These are phyloP conservation scores for Cyberlindnera japonica DNA, from an alignment of 805 yeast genomes.

Conservation along the genomic window DNA sequence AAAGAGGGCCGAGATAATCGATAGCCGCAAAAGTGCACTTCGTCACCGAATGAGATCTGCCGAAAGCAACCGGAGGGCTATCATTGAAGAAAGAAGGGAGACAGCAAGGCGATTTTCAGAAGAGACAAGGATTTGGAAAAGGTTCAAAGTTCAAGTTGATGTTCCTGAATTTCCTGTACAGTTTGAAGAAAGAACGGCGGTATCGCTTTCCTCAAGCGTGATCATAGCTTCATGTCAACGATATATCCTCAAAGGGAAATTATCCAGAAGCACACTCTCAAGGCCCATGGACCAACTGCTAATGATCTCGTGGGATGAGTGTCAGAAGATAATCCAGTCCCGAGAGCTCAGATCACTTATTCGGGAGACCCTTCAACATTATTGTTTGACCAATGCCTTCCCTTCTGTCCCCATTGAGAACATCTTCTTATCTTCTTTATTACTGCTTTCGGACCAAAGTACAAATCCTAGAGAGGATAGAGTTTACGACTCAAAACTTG, in stretches of 20 bases:
- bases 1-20: background rate
- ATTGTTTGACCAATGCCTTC: background rate
- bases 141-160: conserved; percentile 2
- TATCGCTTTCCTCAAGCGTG: background rate
- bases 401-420: conserved; percentile 6
- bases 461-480: background rate
- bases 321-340: background rate
- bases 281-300: background rate
- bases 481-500: conserved; percentile 1
- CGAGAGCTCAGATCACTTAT: background rate
- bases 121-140: conserved; percentile 4
- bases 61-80: conserved; percentile 2
- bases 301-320: background rate
- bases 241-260: background rate
- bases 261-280: background rate
- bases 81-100: conserved; percentile 7
- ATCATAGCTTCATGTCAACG: background rate
- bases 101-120: conserved; percentile 10
- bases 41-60: background rate
- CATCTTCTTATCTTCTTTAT: conserved; percentile 4
- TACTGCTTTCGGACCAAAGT: conserved; percentile 4
- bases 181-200: background rate
- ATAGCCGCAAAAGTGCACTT: background rate
- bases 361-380: background rate
- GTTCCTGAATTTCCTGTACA: background rate